These are phyloP conservation scores for Trichoderma reesei DNA, from an alignment of 495 filamentous ascomycete species.

Conservation along the genomic window DNA sequence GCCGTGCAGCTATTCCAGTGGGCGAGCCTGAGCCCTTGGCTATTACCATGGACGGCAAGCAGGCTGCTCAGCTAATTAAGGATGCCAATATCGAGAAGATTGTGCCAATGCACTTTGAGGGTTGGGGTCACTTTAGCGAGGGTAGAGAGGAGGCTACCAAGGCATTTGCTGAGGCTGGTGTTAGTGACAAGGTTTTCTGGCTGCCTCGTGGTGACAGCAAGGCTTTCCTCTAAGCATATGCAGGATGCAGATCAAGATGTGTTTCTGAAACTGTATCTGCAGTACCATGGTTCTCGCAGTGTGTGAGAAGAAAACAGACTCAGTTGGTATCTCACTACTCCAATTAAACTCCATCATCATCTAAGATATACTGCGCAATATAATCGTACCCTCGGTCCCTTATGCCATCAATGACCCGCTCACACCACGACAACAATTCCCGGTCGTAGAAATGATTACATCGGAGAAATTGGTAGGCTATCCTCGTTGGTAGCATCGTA, in stretches of 20 bases:
- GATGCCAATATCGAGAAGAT: conserved; percentile 37
- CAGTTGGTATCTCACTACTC: background rate
- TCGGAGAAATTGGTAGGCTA: background rate
- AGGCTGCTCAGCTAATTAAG: conserved; percentile 31
- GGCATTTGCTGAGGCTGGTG: conserved; percentile 1
- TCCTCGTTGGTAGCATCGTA: conserved; percentile 18
- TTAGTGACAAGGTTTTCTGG: conserved; percentile 1
- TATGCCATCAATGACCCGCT: background rate
- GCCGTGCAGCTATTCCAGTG: conserved; percentile 21
- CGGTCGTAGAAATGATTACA: background rate
- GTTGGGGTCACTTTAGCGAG: conserved; percentile 42
- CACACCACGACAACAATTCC: background rate
- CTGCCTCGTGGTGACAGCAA: background rate
- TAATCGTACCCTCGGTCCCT: background rate
- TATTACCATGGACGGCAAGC: conserved; percentile 43
- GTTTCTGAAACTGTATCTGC: background rate
- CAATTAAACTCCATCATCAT: background rate
- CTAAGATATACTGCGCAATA: background rate
- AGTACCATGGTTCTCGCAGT: background rate
- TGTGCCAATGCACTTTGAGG: conserved; percentile 46
- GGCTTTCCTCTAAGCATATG: background rate
- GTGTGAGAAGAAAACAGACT: background rate
- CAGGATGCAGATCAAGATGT: background rate
- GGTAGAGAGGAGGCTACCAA: background rate
- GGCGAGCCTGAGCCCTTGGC: conserved; percentile 25